Evolutionary conservation across 176 grass and related monocot genomes (phyloP).

Genomic region (Thinopyrum elongatum): DNA sequence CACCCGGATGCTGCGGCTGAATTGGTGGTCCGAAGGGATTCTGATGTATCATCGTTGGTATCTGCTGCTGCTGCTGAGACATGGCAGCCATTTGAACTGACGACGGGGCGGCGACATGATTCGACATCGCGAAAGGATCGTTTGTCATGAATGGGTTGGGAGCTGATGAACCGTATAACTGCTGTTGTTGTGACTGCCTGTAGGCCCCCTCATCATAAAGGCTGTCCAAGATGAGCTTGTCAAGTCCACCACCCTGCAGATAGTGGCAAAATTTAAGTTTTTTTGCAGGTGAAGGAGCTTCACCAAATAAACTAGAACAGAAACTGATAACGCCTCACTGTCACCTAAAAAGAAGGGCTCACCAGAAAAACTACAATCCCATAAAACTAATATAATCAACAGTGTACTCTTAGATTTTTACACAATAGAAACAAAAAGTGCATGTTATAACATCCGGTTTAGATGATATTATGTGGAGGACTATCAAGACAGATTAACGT

Average conservation of each 20-base stretch:
- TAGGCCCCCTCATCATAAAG: constrained; percentile 66
- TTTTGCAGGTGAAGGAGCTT: background rate
- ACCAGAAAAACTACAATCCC: background rate
- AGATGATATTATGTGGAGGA: background rate
- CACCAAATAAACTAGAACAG: background rate
- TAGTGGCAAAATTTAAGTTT: background rate
- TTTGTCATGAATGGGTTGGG: constrained; percentile 83
- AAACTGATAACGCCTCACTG: background rate
- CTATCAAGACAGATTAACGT: background rate
- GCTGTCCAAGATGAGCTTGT: constrained; percentile 67
- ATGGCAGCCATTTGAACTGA: constrained; percentile 93
- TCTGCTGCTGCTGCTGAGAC: constrained; percentile 74
- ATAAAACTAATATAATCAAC: background rate
- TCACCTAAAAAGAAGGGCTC: background rate
- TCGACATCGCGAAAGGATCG: constrained; percentile 76
- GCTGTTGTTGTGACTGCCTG: constrained; percentile 74
- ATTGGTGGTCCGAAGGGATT: constrained; percentile 68
- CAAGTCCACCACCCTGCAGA: constrained; percentile 64
- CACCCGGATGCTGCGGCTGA: constrained; percentile 42
- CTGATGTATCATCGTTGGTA: constrained; percentile 46
- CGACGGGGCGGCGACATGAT: constrained; percentile 62
- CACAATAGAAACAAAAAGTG: background rate
- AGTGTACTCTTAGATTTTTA: background rate
- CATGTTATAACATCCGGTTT: background rate
- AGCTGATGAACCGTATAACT: constrained; percentile 56